Evolutionary conservation across 257 asterid species (phyloP).

Genomic region (Solanum chaucha): DNA sequence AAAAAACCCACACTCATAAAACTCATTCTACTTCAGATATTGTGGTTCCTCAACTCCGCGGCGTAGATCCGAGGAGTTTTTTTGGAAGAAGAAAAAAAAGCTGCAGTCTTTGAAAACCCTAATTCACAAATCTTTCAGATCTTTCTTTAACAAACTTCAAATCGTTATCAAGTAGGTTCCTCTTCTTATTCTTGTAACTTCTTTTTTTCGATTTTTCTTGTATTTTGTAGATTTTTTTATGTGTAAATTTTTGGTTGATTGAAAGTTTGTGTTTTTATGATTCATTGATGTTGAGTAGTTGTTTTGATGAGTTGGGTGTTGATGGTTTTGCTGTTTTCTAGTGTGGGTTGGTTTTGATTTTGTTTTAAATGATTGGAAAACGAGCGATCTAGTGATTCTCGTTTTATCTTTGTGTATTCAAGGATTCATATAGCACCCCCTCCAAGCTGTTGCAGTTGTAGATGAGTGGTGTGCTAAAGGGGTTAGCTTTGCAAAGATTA

Average conservation of each 20-base stretch:
- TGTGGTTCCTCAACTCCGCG: constrained; percentile 5
- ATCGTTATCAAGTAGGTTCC: constrained; percentile 2
- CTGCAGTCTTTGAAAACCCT: constrained; percentile 1
- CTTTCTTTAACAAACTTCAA: background rate
- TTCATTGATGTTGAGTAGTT: background rate
- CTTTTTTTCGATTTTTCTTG: background rate
- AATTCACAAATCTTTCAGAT: background rate
- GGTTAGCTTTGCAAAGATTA: background rate
- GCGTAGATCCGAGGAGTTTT: constrained; percentile 21
- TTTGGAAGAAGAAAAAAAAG: background rate
- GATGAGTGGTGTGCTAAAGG: background rate
- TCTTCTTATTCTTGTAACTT: background rate
- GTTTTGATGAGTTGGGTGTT: background rate
- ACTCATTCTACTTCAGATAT: background rate
- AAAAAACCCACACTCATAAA: background rate
- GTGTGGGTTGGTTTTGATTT: background rate
- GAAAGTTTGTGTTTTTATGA: background rate
- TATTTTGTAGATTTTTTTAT: background rate
- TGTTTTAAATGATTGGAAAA: background rate
- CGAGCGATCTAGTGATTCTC: background rate
- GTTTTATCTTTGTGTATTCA: background rate
- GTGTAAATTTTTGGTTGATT: background rate
- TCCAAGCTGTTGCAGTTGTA: background rate
- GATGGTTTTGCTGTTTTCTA: background rate
- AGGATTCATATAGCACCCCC: background rate